Evolutionary conservation across 2,329 filamentous ascomycete genomes (phyloP), one percentile per base, ranked within the genome.

Genomic region (Pyrenophora seminiperda): DNA sequence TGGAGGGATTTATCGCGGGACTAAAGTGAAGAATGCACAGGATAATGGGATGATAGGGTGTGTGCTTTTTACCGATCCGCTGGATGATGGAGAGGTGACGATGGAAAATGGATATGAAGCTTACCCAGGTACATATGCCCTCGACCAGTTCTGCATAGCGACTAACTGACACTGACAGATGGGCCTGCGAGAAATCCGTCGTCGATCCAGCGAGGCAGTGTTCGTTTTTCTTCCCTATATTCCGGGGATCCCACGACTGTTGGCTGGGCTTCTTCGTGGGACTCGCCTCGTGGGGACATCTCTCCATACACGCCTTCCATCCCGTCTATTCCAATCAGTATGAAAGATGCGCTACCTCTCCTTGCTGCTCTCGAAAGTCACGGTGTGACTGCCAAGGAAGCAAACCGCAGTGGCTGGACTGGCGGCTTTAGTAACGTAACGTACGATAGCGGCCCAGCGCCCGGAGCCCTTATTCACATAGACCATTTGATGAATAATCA

Each of bases 311-410:
- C 34, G 3, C 47, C 47, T 4, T 44, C 59, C 14, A 96, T 96
- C 47, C 91, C 92, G 0, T 96, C 91, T 1, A 76, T 96, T 5
- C 91, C 91, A 1, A 89, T 96, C 24, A 96, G 91, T 0, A 96
- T 92, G 69, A 73, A 77, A 4, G 91, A 96, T 58, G 90, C 88
- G 1, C 72, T 95, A 14, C 91, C 91, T 0, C 82, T 96, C 24
- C 79, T 96, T 17, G 86, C 86, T 63, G 87, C 91, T 1, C 77
- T 96, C 39, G 93, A 96, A 63, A 91, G 91, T 3, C 82, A 90
- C 65, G 91, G 91, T 0, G 86, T 87, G 5, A 81, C 83, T 15
- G 72, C 70, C 13, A 55, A 43, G 5, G 57, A 67, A 14, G 68
- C 76, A 33, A 73, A 75, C 42, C 66, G 73, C 4, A 74, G 70